These are phyloP conservation scores for Eleusine indica DNA, from an alignment of 176 grass and related monocot species.

Conservation along the genomic window DNA sequence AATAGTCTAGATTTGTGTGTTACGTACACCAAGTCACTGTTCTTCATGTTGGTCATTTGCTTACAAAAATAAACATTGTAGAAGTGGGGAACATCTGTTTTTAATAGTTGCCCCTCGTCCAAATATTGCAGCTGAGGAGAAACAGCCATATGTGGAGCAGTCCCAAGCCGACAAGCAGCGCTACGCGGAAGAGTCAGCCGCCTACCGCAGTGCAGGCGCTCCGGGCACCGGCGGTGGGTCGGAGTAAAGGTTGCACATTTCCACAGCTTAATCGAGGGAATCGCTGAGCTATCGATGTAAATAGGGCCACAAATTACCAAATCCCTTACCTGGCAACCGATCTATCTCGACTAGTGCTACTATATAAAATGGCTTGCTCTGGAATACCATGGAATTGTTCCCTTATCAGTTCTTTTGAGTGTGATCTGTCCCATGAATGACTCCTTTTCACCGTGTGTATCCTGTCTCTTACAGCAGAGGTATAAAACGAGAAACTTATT, in stretches of 20 bases:
- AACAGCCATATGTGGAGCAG: conserved; percentile 59
- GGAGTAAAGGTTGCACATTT: conserved; percentile 31
- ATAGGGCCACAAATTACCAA: background rate
- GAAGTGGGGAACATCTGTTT: background rate
- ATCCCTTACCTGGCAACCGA: background rate
- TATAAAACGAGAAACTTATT: too few species aligned
- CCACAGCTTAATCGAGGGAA: background rate
- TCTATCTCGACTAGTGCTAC: background rate
- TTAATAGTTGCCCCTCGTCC: conserved; percentile 16
- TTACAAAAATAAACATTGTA: background rate
- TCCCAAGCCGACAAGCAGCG: conserved; percentile 67
- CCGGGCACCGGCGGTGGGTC: conserved; percentile 50
- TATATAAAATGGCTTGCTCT: background rate
- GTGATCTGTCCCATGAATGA: background rate
- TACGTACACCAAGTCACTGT: background rate
- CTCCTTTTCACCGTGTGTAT: background rate
- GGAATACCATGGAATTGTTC: background rate
- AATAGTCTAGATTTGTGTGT: conserved; percentile 1
- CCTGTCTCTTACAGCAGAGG: too few species aligned
- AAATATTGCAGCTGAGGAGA: conserved; percentile 64
- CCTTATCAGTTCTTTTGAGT: background rate
- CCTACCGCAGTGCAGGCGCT: conserved; percentile 47
- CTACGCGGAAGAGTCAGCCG: conserved; percentile 64
- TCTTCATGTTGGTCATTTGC: background rate
- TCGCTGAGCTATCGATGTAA: background rate